Base-by-base conservation (phyloP, 352 stramenopile genomes). In the Albugo candida region DNA sequence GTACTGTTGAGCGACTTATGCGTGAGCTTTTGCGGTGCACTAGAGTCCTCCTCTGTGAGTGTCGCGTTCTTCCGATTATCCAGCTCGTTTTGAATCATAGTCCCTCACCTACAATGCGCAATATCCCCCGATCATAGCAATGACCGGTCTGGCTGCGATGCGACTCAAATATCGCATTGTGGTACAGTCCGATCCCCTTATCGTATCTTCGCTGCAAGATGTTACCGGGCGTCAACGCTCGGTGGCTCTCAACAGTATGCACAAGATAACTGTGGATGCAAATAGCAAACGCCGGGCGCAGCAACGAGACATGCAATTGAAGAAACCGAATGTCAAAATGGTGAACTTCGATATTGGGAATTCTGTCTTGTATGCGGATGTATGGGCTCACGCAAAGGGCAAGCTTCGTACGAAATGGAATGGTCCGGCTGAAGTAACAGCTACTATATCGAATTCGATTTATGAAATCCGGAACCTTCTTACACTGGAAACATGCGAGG, bases 1-100 rank as follows among this genome's bases (percentile, higher is more conserved):
- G 49, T 10, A 55, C 50, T 11, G 50, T 55, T 14, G 50, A 55
- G 34, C 37, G 36, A 13, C 44, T 51, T n/a, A 55, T 31, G 13
- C 11, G 40, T 14, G 21, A 47, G 18, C 41, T 51, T 21, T 34
- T 51, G n/a, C n/a, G n/a, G n/a, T n/a, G n/a, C n/a, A n/a, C n/a
- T n/a, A n/a, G n/a, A n/a, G n/a, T n/a, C n/a, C 21, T 24, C 6
- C 18, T 47, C 46, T 39, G 47, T 21, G 43, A 39, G 46, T 18
- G 18, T 11, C 19, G 37, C 20, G 35, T 17, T 13, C 11, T 20
- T 17, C 21, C 17, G 11, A 17, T 39, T 13, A 42, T 51, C 13
- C 34, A 41, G 46, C 46, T 51, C n/a, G 34, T 51, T 6, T 39
- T 51, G 18, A 51, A 51, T 39, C 46, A 51, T 18, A 20, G 34